phyloP scores from a whole-genome alignment of 2,329 filamentous ascomycete genomes.

The Dothideomycetidae sp. region DNA sequence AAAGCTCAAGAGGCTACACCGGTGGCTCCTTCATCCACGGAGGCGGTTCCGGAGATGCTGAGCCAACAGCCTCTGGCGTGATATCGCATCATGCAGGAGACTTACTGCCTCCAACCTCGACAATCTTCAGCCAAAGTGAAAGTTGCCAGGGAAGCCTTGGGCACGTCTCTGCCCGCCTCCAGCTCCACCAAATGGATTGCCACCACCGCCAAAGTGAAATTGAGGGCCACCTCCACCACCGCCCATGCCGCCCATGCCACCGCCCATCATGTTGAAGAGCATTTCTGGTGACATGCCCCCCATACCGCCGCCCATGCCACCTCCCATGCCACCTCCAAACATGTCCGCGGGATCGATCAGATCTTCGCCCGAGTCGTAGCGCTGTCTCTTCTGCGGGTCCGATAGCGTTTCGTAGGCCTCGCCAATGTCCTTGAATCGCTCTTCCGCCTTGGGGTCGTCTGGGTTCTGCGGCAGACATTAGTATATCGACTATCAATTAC shows the following conservation, averaged over 20 bases:
- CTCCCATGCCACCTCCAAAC: constrained; percentile 50
- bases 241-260: constrained; percentile 37
- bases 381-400: constrained; percentile 81
- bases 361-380: constrained; percentile 88
- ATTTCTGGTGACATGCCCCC: constrained; percentile 59
- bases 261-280: constrained; percentile 72
- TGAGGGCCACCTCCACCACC: constrained; percentile 36
- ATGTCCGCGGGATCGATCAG: constrained; percentile 71
- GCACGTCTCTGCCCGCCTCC: constrained; percentile 1
- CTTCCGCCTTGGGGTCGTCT: constrained; percentile 67
- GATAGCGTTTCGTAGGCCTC: constrained; percentile 94
- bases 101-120: no score
- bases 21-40: no score
- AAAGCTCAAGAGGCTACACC: no score
- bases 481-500: not conserved
- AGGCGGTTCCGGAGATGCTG: no score
- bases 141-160: constrained; percentile 4
- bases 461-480: constrained; percentile 45
- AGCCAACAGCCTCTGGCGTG: no score
- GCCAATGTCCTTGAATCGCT: constrained; percentile 93
- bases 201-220: constrained; percentile 22
- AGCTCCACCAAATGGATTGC: constrained; percentile 9
- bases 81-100: no score
- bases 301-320: constrained; percentile 27
- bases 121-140: constrained; percentile 1